Conservation (phyloP, 305 asterid genomes). For the Fraxinus ornus region DNA sequence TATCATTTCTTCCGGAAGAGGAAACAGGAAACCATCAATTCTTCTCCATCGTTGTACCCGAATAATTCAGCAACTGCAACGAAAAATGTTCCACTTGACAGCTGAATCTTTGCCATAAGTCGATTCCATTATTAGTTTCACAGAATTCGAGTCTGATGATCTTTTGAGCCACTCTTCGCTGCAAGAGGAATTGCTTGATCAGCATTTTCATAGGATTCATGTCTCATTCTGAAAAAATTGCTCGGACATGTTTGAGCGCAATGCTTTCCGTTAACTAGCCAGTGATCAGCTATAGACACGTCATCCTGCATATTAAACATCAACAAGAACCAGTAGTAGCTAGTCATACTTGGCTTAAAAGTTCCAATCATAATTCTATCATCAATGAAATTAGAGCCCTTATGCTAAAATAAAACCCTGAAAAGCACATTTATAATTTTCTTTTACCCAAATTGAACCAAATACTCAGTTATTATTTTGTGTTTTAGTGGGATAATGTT, state of each 20-base stretch:
- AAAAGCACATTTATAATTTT: background rate
- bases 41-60: conserved; percentile 76
- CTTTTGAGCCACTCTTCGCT: conserved; percentile 90
- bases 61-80: conserved; percentile 77
- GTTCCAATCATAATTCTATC: background rate
- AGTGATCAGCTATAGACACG: conserved; percentile 69
- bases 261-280: conserved; percentile 89
- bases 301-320: conserved; percentile 55
- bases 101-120: conserved; percentile 85
- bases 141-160: conserved; percentile 46
- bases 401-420: background rate
- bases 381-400: background rate
- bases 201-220: background rate
- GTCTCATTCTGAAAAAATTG: background rate
- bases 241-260: conserved; percentile 62
- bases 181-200: conserved; percentile 28
- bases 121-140: conserved; percentile 72
- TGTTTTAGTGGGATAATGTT: background rate
- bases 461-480: background rate
- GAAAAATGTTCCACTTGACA: conserved; percentile 83
- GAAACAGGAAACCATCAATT: conserved; percentile 81
- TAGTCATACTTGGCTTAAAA: background rate
- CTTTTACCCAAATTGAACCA: background rate
- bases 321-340: background rate
- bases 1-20: conserved; percentile 63